Conservation (phyloP, 306 rosid genomes). For the Castanea sativa region DNA sequence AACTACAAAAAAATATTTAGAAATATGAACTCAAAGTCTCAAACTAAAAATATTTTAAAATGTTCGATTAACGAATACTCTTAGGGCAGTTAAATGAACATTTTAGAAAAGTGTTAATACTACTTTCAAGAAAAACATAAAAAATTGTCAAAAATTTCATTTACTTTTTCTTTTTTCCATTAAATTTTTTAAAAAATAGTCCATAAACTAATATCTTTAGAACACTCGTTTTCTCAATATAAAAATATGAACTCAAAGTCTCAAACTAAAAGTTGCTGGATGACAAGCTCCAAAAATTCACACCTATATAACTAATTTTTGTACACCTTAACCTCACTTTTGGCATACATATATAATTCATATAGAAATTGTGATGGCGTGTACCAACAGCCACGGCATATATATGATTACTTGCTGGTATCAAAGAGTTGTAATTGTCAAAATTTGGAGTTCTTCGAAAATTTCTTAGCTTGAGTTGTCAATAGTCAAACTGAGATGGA, state of each 20-base stretch:
- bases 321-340: neutral
- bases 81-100: too few species aligned
- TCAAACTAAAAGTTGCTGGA: neutral
- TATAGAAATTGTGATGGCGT: conserved; percentile 4
- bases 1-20: neutral
- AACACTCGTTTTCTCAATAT: too few species aligned
- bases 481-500: neutral
- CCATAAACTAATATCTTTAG: too few species aligned
- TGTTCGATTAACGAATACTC: too few species aligned
- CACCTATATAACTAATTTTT: conserved; percentile 4
- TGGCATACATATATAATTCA: neutral
- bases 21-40: neutral
- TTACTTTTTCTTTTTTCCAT: too few species aligned
- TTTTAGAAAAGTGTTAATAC: too few species aligned
- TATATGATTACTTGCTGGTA: conserved; percentile 17
- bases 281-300: neutral
- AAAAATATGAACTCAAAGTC: too few species aligned
- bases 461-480: neutral
- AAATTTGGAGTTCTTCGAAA: neutral
- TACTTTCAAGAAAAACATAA: too few species aligned
- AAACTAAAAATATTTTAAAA: too few species aligned
- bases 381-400: conserved; percentile 20
- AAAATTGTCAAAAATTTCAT: too few species aligned
- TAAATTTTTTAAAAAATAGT: too few species aligned
- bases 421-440: conserved; percentile 8